Percentiles rank a stretch among this genome's conserved stretches.
Conservation (phyloP, 176 grass and related monocot genomes). For the Phragmites australis region DNA sequence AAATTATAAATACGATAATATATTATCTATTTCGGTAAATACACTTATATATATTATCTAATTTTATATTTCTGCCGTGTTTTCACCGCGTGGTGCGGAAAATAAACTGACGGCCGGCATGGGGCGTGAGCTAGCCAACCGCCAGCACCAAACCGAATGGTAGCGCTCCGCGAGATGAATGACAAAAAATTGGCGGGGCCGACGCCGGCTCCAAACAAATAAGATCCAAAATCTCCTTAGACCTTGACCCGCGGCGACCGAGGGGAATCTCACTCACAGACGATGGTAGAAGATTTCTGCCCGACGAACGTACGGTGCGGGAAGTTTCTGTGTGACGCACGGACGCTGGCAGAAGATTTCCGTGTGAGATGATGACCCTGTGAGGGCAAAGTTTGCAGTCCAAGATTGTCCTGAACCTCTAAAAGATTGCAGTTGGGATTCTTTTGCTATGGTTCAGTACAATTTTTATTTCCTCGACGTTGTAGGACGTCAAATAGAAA, state of each 20-base stretch:
- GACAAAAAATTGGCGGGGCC: too few species aligned
- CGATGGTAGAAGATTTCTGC: not conserved
- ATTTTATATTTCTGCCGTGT: too few species aligned
- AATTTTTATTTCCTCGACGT: not conserved
- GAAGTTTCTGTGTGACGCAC: not conserved
- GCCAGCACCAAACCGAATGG: too few species aligned
- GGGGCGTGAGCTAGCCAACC: too few species aligned
- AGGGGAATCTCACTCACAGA: not conserved
- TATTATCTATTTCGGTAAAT: too few species aligned
- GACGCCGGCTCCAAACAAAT: too few species aligned
- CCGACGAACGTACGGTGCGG: not conserved
- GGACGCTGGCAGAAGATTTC: not conserved
- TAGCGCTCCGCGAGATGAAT: too few species aligned
- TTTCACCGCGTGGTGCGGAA: too few species aligned
- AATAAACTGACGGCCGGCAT: too few species aligned
- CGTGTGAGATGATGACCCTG: not conserved
- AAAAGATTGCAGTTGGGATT: not conserved
- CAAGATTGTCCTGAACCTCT: not conserved
- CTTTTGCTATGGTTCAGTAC: not conserved
- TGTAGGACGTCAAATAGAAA: not conserved
- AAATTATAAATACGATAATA: too few species aligned
- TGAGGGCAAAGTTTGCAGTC: not conserved
- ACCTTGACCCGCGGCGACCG: constrained; percentile 37
- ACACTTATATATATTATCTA: too few species aligned
- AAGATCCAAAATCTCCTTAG: constrained; percentile 2